These are phyloP conservation scores for Corylus americana DNA, from an alignment of 306 rosid genomes.

Conservation along the genomic window DNA sequence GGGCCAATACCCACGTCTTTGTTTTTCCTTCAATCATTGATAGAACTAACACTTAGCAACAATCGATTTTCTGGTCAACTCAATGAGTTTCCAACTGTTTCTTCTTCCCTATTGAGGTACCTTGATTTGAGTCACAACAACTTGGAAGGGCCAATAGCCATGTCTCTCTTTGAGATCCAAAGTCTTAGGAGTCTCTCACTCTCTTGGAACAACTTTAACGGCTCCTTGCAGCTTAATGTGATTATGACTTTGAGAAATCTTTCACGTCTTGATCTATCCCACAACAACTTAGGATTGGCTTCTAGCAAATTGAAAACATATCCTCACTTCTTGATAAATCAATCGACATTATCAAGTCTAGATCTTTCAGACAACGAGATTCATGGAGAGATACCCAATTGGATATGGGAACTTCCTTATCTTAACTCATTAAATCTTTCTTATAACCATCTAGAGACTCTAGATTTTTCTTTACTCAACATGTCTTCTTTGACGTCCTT, in stretches of 20 bases:
- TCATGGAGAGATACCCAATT: conserved; percentile 29
- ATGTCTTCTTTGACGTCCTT: background rate
- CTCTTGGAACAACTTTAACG: background rate
- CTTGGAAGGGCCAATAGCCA: conserved; percentile 15
- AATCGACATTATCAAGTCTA: background rate
- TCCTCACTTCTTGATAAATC: background rate
- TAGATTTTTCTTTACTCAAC: conserved; percentile 13
- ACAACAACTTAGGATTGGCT: background rate
- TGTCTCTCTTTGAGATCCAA: background rate
- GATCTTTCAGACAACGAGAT: conserved; percentile 43
- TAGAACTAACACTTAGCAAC: background rate
- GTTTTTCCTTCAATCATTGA: conserved; percentile 23
- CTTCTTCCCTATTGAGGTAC: no score
- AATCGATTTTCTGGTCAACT: conserved; percentile 32
- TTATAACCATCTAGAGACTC: conserved; percentile 14
- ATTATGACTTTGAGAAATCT: no score
- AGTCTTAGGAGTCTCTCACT: background rate
- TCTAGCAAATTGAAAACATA: background rate
- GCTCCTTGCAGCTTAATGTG: background rate
- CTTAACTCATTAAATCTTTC: conserved; percentile 45
- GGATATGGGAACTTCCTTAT: conserved; percentile 39
- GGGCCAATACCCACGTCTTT: conserved; percentile 19
- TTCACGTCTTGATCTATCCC: no score
- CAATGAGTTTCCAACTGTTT: conserved; percentile 3
- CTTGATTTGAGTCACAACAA: conserved; percentile 16